phyloP scores from a whole-genome alignment of 352 stramenopile species.

The Hyaloperonospora arabidopsidis region DNA sequence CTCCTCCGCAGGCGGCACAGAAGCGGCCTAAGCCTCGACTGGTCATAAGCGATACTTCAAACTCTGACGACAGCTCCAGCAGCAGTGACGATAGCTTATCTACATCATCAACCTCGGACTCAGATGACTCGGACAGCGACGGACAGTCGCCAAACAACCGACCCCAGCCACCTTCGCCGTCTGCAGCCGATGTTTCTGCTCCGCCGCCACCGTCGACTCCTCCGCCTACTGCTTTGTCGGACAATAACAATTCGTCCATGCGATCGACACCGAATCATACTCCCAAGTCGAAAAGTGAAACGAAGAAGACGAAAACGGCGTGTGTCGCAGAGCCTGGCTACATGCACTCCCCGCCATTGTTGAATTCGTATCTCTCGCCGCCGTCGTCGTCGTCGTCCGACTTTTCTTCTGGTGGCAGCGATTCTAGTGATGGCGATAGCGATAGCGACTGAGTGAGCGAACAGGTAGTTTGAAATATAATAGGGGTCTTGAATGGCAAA shows the following conservation, averaged over 20 bases:
- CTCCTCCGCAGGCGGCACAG: constrained; percentile 23
- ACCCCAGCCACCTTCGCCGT: constrained; percentile 18
- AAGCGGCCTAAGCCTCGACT: constrained; percentile 32
- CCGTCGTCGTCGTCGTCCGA: constrained; percentile 77
- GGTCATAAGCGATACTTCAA: constrained; percentile 57
- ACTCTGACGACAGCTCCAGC: constrained; percentile 42
- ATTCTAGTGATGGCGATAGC: constrained; percentile 51
- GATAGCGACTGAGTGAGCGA: constrained; percentile 23
- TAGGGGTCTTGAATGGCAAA: constrained; percentile 10
- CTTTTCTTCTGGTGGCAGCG: constrained; percentile 69
- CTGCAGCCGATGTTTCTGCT: constrained; percentile 15
- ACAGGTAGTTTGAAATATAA: constrained; percentile 5
- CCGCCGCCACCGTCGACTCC: constrained; percentile 27
- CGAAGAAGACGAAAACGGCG: constrained; percentile 18
- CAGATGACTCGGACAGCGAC: constrained; percentile 30
- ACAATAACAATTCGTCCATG: constrained; percentile 10
- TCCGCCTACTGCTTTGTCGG: constrained; percentile 17
- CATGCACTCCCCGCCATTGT: constrained; percentile 31
- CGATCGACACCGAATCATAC: constrained; percentile 10
- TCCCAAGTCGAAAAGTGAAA: constrained; percentile 8
- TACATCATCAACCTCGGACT: constrained; percentile 38
- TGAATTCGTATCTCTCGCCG: constrained; percentile 58
- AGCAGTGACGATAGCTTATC: constrained; percentile 32
- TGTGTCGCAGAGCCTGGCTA: constrained; percentile 15
- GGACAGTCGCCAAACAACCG: constrained; percentile 7